A percentile compares a stretch with the other conserved stretches of the same genome.
These are phyloP conservation scores for Leishmania aethiopica DNA, from an alignment of 208 protist species.

Conservation along the genomic window DNA sequence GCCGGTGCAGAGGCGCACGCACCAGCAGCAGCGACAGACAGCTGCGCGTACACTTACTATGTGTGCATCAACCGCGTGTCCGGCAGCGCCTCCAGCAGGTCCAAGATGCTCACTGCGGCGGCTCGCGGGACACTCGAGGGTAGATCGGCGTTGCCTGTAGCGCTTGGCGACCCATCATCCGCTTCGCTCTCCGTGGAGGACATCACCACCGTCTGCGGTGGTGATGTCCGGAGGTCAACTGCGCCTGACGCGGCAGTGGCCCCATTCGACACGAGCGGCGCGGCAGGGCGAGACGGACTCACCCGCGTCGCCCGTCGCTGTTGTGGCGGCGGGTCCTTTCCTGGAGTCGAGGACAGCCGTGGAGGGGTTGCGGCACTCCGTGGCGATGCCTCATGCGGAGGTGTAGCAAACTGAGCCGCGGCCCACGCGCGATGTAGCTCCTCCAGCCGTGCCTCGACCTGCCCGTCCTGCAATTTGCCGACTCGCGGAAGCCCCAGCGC, in stretches of 20 bases:
- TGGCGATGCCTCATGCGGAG: background rate
- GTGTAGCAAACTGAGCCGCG: background rate
- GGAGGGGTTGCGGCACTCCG: background rate
- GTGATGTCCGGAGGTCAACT: background rate
- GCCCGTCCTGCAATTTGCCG: constrained; percentile 9
- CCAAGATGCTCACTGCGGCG: constrained; percentile 26
- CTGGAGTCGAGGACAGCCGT: background rate
- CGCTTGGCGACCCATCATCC: background rate
- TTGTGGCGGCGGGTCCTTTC: background rate
- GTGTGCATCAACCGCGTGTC: constrained; percentile 18
- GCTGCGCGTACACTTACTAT: constrained; percentile 3
- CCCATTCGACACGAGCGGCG: background rate
- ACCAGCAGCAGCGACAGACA: background rate
- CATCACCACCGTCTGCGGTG: constrained; percentile 12
- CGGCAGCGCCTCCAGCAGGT: constrained; percentile 34
- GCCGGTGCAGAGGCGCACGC: background rate
- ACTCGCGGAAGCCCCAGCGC: constrained; percentile 18
- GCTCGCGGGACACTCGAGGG: background rate
- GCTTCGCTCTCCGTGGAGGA: constrained; percentile 2
- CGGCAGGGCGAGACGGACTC: background rate
- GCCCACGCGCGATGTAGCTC: constrained; percentile 10
- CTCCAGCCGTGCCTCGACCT: constrained; percentile 17
- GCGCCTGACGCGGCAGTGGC: background rate
- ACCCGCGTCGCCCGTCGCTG: background rate
- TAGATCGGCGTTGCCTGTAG: background rate